phyloP scores from a whole-genome alignment of 345 rosid genomes.

The Anastatica hierochuntica region DNA sequence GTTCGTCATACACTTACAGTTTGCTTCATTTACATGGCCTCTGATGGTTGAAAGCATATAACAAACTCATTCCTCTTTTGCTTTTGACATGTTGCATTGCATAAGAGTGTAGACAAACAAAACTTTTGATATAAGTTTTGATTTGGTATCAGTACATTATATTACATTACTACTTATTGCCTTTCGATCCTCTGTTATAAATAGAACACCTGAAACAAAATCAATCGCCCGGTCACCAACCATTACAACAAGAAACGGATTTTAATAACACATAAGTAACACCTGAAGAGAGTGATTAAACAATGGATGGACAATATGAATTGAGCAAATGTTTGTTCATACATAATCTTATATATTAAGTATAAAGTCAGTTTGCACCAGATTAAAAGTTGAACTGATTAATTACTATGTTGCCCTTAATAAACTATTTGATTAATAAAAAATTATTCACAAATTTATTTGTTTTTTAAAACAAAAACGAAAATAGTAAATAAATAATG shows the following conservation, averaged over 20 bases:
- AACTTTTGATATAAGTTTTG: not conserved
- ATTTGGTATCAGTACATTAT: constrained; percentile 5
- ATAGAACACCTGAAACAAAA: constrained; percentile 78
- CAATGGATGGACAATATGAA: too few relatives aligned
- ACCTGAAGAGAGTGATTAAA: too few relatives aligned
- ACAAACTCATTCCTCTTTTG: constrained; percentile 98
- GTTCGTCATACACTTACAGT: constrained; percentile 43
- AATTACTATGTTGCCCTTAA: too few relatives aligned
- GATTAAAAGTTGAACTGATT: too few relatives aligned
- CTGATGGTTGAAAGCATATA: constrained; percentile 92
- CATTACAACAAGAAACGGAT: not conserved
- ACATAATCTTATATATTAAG: too few relatives aligned
- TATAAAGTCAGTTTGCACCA: too few relatives aligned
- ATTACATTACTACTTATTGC: constrained; percentile 88
- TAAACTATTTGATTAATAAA: too few relatives aligned
- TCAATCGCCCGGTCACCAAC: constrained; percentile 1
- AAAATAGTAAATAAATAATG: too few relatives aligned
- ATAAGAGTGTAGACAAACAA: not conserved
- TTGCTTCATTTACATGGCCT: constrained; percentile 98
- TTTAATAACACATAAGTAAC: too few relatives aligned
- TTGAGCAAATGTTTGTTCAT: too few relatives aligned
- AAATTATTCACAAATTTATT: too few relatives aligned
- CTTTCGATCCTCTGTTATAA: constrained; percentile 91
- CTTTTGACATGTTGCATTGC: constrained; percentile 46
- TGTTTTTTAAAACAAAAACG: too few relatives aligned